Evolutionary conservation across 2,329 filamentous ascomycete genomes (phyloP).

Genomic region (Fonsecaea multimorphosa): DNA sequence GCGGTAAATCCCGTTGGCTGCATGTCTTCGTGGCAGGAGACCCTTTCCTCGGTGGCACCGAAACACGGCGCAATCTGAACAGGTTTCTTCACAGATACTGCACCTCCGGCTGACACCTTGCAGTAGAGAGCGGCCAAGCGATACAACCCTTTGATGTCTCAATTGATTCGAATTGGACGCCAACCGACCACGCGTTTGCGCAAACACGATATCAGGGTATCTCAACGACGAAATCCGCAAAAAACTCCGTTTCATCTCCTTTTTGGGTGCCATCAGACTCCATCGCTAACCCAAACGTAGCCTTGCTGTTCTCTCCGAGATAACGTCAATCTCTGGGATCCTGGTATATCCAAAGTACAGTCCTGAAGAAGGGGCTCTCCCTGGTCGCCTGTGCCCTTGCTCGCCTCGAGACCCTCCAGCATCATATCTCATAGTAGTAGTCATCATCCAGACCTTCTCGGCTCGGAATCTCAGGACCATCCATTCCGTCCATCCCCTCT

Average conservation of each 20-base stretch:
- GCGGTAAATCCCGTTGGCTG: neutral
- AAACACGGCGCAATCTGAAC: neutral
- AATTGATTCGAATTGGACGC: conserved; percentile 15
- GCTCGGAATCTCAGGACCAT: conserved; percentile 73
- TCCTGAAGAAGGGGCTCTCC: conserved; percentile 5
- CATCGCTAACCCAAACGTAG: neutral
- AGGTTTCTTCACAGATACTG: neutral
- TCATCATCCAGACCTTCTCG: conserved; percentile 87
- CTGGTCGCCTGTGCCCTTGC: neutral
- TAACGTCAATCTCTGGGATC: conserved; percentile 1
- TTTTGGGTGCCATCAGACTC: neutral
- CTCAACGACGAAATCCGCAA: conserved; percentile 1
- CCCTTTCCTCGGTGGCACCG: neutral
- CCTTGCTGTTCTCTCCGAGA: neutral
- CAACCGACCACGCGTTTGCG: neutral
- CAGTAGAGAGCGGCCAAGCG: neutral
- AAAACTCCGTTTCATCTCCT: neutral
- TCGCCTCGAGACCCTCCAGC: neutral
- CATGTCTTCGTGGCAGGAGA: neutral
- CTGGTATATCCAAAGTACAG: conserved; percentile 23
- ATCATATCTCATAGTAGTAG: conserved; percentile 77
- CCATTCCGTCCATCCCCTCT: conserved; percentile 60
- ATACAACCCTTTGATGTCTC: conserved; percentile 21
- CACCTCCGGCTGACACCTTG: conserved; percentile 1
- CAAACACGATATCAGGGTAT: conserved; percentile 11